Evolutionary conservation across 108 stramenopile species (phyloP), one percentile per base, ranked within the genome.

Genomic region (Conticribra weissflogii): DNA sequence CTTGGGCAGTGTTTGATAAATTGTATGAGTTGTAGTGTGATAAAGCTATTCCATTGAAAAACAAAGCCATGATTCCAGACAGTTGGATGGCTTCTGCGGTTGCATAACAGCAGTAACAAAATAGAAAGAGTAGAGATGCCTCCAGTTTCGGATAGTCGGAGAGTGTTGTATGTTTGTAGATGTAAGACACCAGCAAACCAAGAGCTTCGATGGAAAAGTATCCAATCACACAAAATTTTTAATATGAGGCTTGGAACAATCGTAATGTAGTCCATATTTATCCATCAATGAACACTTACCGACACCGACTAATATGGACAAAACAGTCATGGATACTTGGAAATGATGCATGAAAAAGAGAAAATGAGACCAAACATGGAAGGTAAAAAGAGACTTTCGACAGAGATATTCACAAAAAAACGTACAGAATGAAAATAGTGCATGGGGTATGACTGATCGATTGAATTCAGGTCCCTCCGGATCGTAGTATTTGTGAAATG

Each of bases 1-100:
- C 87, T 66, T 95, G 87, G 14, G 95, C 91, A 5, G 82, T 83
- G 31, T 79, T 68, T 27, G 88, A 90, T 9, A 99, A 73, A 69
- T 99, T 99, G 86, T 96, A 94, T 31, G 88, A 89, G 69, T 99
- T 99, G 84, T 98, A 99, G 59, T 98, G 97, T 2, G 87, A 81
- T 30, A 99, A 76, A 21, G 94, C 84, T 17, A 99, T 81, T 2
- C 97, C 98, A 49, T 94, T 83, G 85, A 98, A 97, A 75, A 99
- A 99, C 8, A 99, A 68, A 3, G 95, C 90, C 97, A 98, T 97
- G 60, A 98, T 96, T 23, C 97, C 98, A 9, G 90, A 92, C 50
- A 99, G 73, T 34, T 81, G 83, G 19, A 97, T 54, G 5, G 93
- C 74, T 77, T 99, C 98, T 0, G 95, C 95, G 0, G 92, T 84